Base-by-base conservation (phyloP, 192 early-diverging fungal species). In the Physocladia obscura region DNA sequence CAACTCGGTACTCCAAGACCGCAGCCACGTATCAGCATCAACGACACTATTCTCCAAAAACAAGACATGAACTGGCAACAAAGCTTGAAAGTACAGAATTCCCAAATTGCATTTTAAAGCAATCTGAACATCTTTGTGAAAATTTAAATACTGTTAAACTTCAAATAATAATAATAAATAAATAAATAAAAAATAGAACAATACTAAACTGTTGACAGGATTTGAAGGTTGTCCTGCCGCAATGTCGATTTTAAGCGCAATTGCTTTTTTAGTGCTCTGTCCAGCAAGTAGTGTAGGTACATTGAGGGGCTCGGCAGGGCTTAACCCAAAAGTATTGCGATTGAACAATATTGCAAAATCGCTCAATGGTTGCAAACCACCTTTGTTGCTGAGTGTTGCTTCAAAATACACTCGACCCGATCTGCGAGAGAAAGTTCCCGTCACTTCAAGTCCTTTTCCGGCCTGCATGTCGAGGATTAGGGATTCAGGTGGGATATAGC, bases 271-370 rank as follows among this genome's bases (percentile, higher is more conserved):
- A 29, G 37, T 3, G 47, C 70, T 56, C 55, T 64, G 22, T 37
- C 59, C 58, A 72, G 80, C 2, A 39, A 84, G 50, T 3, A 73
- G 69, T 2, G 56, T 19, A 5, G 80, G 68, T 15, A 85, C 81
- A 21, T 44, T 44, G 17, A 87, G 62, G 1, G 77, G 57, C 6
- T 70, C 48, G 1, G 77, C 68, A 5, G 85, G 84, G 22, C 64
- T 48, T 36, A 87, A 39, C 32, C 85, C 85, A 52, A 77, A 84
- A 69, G 71, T 72, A 67, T 87, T 87, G 5, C 74, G 65, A 65
- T 87, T 87, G 55, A 87, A 87, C 55, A 87, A 82, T 34, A 87
- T 85, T 6, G 85, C 85, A 71, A 87, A 86, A 30, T 84, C 85
- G 22, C 68, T 62, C 61, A 87, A 65, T 13, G 76, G 24, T 31